A percentile compares a stretch with the other conserved stretches of the same genome.
These are phyloP conservation scores for Microstegium vimineum DNA, from an alignment of 176 grass and related monocot genomes.

Conservation along the genomic window DNA sequence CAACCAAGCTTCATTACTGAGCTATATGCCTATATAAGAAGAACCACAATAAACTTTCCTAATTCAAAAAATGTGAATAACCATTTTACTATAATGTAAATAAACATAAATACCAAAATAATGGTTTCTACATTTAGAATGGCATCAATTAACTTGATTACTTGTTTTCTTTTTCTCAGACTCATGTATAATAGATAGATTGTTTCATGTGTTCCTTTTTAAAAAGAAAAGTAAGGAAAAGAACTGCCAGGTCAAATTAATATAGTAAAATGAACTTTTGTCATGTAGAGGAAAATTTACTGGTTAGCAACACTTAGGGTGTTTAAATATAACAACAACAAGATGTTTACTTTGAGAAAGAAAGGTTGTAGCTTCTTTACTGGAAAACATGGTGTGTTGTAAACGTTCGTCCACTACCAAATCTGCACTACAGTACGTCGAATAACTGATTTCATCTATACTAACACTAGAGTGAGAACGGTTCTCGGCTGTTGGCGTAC, in stretches of 20 bases:
- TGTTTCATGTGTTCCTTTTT: neutral
- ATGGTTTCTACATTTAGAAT: neutral
- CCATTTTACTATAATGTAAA: neutral
- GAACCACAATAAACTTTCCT: neutral
- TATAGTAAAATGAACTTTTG: neutral
- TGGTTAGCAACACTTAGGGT: neutral
- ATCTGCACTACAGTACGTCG: neutral
- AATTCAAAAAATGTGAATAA: neutral
- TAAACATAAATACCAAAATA: neutral
- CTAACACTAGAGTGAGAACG: neutral
- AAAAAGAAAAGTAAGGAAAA: neutral
- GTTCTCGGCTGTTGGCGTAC: neutral
- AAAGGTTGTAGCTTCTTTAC: constrained; percentile 54
- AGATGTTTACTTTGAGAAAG: constrained; percentile 69
- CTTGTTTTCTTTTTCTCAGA: neutral
- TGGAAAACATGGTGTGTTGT: constrained; percentile 27
- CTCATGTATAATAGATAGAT: neutral
- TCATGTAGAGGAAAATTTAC: neutral
- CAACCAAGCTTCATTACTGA: neutral
- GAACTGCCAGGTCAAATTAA: neutral
- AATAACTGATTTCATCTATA: constrained; percentile 13
- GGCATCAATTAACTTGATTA: neutral
- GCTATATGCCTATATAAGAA: neutral
- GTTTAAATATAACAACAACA: neutral
- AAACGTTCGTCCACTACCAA: constrained; percentile 10